These are phyloP conservation scores for Phlegmacium glaucopus DNA, from an alignment of 768 basidiomycete species.

Conservation along the genomic window DNA sequence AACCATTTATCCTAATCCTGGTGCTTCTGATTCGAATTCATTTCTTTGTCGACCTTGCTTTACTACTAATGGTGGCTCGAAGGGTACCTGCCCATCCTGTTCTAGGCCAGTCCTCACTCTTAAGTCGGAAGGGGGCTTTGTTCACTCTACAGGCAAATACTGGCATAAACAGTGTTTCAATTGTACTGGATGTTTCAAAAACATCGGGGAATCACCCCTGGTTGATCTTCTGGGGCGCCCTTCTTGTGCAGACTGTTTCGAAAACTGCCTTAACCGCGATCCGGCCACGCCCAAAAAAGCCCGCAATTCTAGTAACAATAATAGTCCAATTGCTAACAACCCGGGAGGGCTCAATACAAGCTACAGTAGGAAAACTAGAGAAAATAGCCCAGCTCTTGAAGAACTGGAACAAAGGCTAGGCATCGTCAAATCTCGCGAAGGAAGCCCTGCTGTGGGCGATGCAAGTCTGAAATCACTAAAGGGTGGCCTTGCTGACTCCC, in stretches of 20 bases:
- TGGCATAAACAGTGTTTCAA: constrained; percentile 86
- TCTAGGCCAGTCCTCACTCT: constrained; percentile 68
- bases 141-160: constrained; percentile 63
- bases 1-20: constrained; percentile 81
- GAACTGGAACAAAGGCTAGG: constrained; percentile 43
- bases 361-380: constrained; percentile 35
- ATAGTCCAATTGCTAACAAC: constrained; percentile 33
- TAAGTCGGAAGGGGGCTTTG: constrained; percentile 74
- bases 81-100: constrained; percentile 69
- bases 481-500: background rate
- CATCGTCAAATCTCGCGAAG: background rate
- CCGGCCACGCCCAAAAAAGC: constrained; percentile 42
- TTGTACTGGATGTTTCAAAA: constrained; percentile 69
- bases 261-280: constrained; percentile 61
- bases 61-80: constrained; percentile 67
- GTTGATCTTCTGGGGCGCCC: constrained; percentile 82
- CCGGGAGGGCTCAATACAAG: constrained; percentile 43
- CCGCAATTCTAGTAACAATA: constrained; percentile 21
- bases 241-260: constrained; percentile 79
- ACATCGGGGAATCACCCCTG: constrained; percentile 72
- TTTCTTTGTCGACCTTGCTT: constrained; percentile 81
- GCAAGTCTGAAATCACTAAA: background rate
- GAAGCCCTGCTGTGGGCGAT: constrained; percentile 1
- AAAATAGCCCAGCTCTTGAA: constrained; percentile 52
- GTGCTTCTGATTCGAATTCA: constrained; percentile 31